Conservation (phyloP, 306 rosid genomes). For the Quercus bicolor region DNA sequence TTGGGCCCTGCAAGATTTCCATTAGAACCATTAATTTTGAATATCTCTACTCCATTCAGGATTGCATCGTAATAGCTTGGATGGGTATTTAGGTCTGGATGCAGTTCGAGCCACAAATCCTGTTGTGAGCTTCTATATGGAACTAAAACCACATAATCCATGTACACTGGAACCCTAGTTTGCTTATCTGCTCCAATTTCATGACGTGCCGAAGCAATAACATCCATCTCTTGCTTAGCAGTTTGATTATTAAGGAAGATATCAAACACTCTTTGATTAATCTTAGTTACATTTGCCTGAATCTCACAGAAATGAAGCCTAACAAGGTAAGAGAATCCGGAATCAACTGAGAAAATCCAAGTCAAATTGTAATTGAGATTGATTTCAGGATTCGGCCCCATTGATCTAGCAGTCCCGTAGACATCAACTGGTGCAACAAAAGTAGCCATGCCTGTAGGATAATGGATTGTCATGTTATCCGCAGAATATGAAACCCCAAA, state of each 20-base stretch:
- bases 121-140: conserved; percentile 56
- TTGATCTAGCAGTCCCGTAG: conserved; percentile 76
- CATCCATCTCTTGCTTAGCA: conserved; percentile 52
- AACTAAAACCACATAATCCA: conserved; percentile 59
- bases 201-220: conserved; percentile 5
- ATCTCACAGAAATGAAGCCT: conserved; percentile 93
- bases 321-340: conserved; percentile 82
- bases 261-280: conserved; percentile 70
- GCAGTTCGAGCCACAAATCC: conserved; percentile 74
- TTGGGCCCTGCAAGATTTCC: conserved; percentile 74
- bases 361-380: conserved; percentile 69
- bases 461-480: conserved; percentile 45
- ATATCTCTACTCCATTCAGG: conserved; percentile 81
- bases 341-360: conserved; percentile 74
- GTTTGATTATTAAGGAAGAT: conserved; percentile 71
- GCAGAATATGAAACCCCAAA: conserved; percentile 53
- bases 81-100: conserved; percentile 34
- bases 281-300: conserved; percentile 18
- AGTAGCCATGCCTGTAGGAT: conserved; percentile 37
- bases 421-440: conserved; percentile 71
- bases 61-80: conserved; percentile 42
- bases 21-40: conserved; percentile 58
- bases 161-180: conserved; percentile 50
- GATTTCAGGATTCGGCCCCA: conserved; percentile 67
- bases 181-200: no score